Evolutionary conservation across 2,329 filamentous ascomycete genomes (phyloP), one percentile per base, ranked within the genome.

Genomic region (Leptodontidium sp.): DNA sequence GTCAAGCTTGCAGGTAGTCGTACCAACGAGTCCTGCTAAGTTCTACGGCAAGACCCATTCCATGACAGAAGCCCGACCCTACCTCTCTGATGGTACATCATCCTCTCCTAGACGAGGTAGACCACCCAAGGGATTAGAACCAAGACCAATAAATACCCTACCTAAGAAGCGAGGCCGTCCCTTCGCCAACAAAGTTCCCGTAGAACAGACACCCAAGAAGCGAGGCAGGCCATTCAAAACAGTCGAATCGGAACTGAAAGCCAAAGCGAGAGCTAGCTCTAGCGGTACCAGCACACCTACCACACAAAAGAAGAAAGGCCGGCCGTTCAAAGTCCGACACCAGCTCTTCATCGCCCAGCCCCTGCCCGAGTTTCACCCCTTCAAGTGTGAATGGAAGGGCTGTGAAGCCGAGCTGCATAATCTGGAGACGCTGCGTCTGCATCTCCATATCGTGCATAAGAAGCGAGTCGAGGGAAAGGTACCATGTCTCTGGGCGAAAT

Each of bases 321-420:
- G 74, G 5, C 72, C 68, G 3, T 45, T 65, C 9, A 72, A 68
- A 50, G 26, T 26, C 35, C 5, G 66, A 61, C 40, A 35, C n/a
- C 66, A 68, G 24, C 40, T 61, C 24, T 47, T 65, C 3, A 65
- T 73, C n/a, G 35, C 53, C 4, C 38, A 58, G 24, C 71, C 73
- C 2, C 71, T 81, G 26, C 82, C 85, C 6, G 78, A 78, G 4
- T 89, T 85, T 72, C 67, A 82, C n/a, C 77, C 81, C 1, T 91
- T 87, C 74, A 68, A 83, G 11, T 91, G 88, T 77, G 87, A 90
- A 76, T 91, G 88, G 88, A 71, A 79, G 26, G 80, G 80, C 0
- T 91, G 88, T 74, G 82, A 81, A 38, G 88, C 88, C 3, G 86
- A 90, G 77, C 80, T 91, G 57, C 87, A 90, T 62, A 91, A 91